phyloP scores from a whole-genome alignment of 1,139 yeast genomes.

The Candida labiduridarum region DNA sequence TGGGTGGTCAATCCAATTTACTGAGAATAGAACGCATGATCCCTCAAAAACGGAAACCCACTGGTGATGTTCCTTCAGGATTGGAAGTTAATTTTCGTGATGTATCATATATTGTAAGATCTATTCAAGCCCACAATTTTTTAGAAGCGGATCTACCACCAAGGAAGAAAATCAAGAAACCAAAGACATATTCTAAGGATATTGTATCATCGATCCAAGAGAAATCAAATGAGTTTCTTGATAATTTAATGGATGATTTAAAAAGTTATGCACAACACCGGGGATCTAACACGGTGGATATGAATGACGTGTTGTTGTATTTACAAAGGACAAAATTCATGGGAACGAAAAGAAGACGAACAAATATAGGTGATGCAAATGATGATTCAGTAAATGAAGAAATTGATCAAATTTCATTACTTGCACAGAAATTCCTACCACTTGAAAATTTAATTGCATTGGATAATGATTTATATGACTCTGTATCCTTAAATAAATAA shows the following conservation, averaged over 20 bases:
- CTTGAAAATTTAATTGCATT: conserved; percentile 38
- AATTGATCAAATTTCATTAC: conserved; percentile 27
- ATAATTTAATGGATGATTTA: conserved; percentile 36
- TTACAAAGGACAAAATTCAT: conserved; percentile 36
- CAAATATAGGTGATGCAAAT: too few relatives aligned
- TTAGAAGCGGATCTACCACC: not conserved
- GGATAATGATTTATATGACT: conserved; percentile 31
- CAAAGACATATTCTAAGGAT: conserved; percentile 3
- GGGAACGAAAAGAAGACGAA: conserved; percentile 13
- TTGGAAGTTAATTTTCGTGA: conserved; percentile 5
- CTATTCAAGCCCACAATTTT: conserved; percentile 6
- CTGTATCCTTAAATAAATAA: conserved; percentile 1
- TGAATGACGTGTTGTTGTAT: conserved; percentile 39
- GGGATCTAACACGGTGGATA: conserved; percentile 26
- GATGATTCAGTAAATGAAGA: conserved; percentile 14
- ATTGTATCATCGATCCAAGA: conserved; percentile 18
- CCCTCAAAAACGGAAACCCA: not conserved
- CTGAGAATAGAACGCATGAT: not conserved
- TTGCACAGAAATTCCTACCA: conserved; percentile 41
- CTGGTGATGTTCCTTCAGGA: not conserved
- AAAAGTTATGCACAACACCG: conserved; percentile 39
- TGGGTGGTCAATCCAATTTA: not conserved
- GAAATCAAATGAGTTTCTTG: conserved; percentile 34
- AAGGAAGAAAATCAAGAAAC: conserved; percentile 3
- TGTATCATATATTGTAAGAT: conserved; percentile 8